Conservation (phyloP, 2,329 filamentous ascomycete genomes). For the Penicillium digitatum region DNA sequence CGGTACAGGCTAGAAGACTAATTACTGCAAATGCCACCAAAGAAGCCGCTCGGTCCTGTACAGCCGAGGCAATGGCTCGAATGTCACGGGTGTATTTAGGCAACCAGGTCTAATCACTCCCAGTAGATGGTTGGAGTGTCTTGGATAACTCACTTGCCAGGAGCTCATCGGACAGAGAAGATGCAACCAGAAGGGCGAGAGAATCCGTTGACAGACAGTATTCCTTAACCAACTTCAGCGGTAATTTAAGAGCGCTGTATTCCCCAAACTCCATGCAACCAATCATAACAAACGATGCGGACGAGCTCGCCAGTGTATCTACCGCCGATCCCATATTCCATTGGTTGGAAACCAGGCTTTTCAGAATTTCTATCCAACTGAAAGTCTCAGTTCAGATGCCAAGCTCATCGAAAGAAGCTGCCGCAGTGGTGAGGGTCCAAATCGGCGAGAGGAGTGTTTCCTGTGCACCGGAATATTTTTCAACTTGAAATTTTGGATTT, state of each 20-base stretch:
- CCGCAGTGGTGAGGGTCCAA: conserved; percentile 71
- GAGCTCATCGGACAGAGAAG: conserved; percentile 45
- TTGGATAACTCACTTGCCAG: conserved; percentile 44
- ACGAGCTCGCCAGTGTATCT: conserved; percentile 70
- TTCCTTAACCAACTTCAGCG: conserved; percentile 48
- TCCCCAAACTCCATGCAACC: conserved; percentile 48
- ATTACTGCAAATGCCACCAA: conserved; percentile 67
- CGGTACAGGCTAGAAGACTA: conserved; percentile 62
- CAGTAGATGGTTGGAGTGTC: conserved; percentile 47
- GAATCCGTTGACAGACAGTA: conserved; percentile 66
- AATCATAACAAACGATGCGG: conserved; percentile 62
- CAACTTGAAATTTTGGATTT: conserved; percentile 54
- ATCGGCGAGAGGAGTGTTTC: conserved; percentile 73
- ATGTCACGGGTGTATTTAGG: conserved; percentile 55
- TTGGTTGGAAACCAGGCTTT: conserved; percentile 67
- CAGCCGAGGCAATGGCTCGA: conserved; percentile 61
- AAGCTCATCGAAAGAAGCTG: conserved; percentile 57
- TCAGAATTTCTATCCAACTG: conserved; percentile 61
- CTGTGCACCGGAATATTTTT: conserved; percentile 45
- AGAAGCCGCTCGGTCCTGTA: conserved; percentile 65
- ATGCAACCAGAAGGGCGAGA: conserved; percentile 62
- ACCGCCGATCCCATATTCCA: conserved; percentile 75
- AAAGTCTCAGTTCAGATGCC: conserved; percentile 60
- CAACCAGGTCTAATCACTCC: conserved; percentile 56
- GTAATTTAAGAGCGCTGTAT: conserved; percentile 46